Conservation (phyloP, 2,329 filamentous ascomycete genomes). For the Sporothrix dimorphospora region DNA sequence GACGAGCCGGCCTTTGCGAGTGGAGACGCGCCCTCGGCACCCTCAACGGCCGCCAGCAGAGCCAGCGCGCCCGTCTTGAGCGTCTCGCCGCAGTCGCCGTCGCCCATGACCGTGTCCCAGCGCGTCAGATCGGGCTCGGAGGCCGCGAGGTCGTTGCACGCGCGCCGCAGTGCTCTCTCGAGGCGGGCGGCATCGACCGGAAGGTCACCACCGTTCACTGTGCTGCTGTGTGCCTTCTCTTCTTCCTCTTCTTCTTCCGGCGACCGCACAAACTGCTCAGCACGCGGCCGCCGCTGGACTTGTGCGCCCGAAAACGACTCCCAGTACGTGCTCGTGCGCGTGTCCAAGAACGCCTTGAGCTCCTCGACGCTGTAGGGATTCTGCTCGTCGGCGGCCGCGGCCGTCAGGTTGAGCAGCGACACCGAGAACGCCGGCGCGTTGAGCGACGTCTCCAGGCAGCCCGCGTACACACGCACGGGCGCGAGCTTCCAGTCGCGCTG, state of each 20-base stretch:
- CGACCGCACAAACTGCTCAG: slow-evolving; percentile 48
- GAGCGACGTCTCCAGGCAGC: slow-evolving; percentile 71
- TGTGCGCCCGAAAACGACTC: slow-evolving; percentile 56
- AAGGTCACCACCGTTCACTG: slow-evolving; percentile 43
- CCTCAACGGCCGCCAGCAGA: slow-evolving; percentile 51
- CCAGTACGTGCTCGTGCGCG: slow-evolving; percentile 61
- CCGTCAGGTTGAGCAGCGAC: slow-evolving; percentile 63
- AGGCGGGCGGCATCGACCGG: slow-evolving; percentile 56
- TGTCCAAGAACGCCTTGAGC: slow-evolving; percentile 67
- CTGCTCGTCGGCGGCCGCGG: slow-evolving; percentile 45
- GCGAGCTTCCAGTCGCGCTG: slow-evolving; percentile 51
- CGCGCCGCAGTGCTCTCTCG: slow-evolving; percentile 58
- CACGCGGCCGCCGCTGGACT: slow-evolving; percentile 48
- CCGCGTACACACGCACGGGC: slow-evolving; percentile 60
- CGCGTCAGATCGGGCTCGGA: slow-evolving; percentile 66
- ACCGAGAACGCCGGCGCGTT: slow-evolving; percentile 73
- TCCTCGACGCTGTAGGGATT: slow-evolving; percentile 53
- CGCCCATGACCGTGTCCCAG: slow-evolving; percentile 66
- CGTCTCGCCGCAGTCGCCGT: slow-evolving; percentile 68
- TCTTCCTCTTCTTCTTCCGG: slow-evolving; percentile 43
- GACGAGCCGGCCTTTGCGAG: slow-evolving; percentile 51
- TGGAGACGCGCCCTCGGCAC: slow-evolving; percentile 36
- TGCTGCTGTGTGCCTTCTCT: neutral
- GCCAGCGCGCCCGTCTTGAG: slow-evolving; percentile 56
- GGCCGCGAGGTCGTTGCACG: slow-evolving; percentile 55